These are phyloP conservation scores for Cercospora sojina DNA, from an alignment of 2,329 filamentous ascomycete genomes.

Conservation along the genomic window DNA sequence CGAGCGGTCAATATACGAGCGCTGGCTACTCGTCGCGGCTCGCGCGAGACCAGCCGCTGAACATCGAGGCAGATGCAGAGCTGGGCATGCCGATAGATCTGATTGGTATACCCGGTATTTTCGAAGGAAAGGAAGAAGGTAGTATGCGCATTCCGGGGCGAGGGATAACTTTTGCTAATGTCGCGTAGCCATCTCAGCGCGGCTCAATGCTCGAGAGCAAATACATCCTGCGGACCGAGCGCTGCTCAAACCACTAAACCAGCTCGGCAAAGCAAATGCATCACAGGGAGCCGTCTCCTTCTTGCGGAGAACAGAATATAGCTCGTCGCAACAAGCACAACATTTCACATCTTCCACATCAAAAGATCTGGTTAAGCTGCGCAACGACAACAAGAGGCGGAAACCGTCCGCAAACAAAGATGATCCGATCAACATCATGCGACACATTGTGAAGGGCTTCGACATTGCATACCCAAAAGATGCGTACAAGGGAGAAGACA, in stretches of 20 bases:
- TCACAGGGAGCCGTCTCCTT: constrained; percentile 82
- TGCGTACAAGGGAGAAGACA: constrained; percentile 68
- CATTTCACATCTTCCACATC: constrained; percentile 56
- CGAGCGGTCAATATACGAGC: constrained; percentile 83
- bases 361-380: constrained; percentile 49
- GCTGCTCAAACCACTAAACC: constrained; percentile 77
- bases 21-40: constrained; percentile 87
- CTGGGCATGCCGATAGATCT: constrained; percentile 96
- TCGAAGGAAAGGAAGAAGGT: constrained; percentile 94
- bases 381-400: constrained; percentile 43
- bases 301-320: constrained; percentile 93
- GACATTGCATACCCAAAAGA: constrained; percentile 63
- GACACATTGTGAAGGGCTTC: constrained; percentile 63
- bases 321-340: constrained; percentile 57
- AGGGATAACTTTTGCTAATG: constrained; percentile 18
- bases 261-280: constrained; percentile 79
- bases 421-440: constrained; percentile 60
- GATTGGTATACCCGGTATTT: constrained; percentile 90
- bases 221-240: constrained; percentile 81
- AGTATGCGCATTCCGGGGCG: constrained; percentile 34
- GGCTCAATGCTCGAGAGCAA: constrained; percentile 62
- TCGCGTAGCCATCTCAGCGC: constrained; percentile 56
- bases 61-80: constrained; percentile 96
- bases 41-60: constrained; percentile 86
- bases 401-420: constrained; percentile 49